phyloP scores from a whole-genome alignment of 2,329 filamentous ascomycete genomes.

The Paraconiothyrium sp. region DNA sequence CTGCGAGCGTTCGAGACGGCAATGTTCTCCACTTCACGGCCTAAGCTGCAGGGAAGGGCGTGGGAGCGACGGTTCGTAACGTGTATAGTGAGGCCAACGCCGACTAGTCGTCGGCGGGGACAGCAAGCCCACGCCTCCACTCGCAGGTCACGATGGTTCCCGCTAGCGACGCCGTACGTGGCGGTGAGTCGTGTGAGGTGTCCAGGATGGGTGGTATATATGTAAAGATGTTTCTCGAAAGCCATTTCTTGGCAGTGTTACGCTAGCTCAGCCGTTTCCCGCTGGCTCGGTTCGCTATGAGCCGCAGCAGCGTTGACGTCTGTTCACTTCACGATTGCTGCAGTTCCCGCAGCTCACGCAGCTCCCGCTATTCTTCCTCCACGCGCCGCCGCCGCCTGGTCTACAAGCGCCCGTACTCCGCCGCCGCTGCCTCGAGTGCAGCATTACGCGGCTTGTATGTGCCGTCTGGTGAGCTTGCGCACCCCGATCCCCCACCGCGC shows the following conservation, averaged over 20 bases:
- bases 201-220: background rate
- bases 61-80: background rate
- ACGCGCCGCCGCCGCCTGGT: constrained; percentile 3
- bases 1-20: background rate
- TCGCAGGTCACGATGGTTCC: constrained; percentile 3
- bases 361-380: constrained; percentile 10
- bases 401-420: background rate
- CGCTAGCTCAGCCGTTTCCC: constrained; percentile 11
- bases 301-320: constrained; percentile 15
- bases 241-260: background rate
- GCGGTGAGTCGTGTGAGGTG: constrained; percentile 7
- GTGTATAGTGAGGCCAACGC: background rate
- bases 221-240: constrained; percentile 4
- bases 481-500: background rate
- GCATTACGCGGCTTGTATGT: constrained; percentile 15
- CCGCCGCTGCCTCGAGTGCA: constrained; percentile 7
- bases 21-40: background rate
- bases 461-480: constrained; percentile 7
- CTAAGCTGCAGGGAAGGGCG: background rate
- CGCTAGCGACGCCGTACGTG: constrained; percentile 1
- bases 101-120: background rate
- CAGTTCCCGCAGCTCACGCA: constrained; percentile 1
- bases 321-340: constrained; percentile 2
- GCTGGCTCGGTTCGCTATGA: constrained; percentile 14
- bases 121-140: background rate